Conservation (phyloP, 2,329 filamentous ascomycete species). For the Tolypocladium tundrense region DNA sequence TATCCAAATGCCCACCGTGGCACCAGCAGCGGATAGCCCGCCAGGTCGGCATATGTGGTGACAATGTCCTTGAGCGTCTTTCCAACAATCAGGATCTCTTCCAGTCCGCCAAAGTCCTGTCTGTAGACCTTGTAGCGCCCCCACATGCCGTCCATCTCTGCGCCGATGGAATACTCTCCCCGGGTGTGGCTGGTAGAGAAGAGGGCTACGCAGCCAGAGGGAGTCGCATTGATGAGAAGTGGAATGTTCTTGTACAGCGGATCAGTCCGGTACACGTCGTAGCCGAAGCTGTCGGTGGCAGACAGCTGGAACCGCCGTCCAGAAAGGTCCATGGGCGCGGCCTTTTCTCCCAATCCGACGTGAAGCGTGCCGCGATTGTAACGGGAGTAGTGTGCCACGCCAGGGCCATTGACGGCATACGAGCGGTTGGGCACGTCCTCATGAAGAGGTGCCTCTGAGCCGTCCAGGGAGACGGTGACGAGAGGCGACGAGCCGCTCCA, state of each 20-base stretch:
- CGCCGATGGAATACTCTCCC: background rate
- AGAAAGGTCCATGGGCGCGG: constrained; percentile 61
- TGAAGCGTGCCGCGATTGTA: constrained; percentile 55
- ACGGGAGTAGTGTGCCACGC: constrained; percentile 53
- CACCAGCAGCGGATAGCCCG: background rate
- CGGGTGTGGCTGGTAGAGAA: background rate
- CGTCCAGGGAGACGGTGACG: constrained; percentile 41
- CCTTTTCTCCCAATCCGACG: constrained; percentile 62
- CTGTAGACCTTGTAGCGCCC: background rate
- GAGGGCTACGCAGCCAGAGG: background rate
- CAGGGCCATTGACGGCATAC: constrained; percentile 51
- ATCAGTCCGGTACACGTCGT: background rate
- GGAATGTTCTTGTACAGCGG: background rate
- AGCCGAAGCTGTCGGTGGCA: background rate
- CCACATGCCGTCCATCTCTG: background rate
- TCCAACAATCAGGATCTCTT: background rate
- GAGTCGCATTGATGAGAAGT: background rate
- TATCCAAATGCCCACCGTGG: background rate
- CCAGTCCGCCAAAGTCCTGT: background rate
- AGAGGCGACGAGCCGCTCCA: constrained; percentile 30
- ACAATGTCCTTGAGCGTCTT: background rate
- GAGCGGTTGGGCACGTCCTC: constrained; percentile 54
- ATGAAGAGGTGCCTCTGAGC: constrained; percentile 41
- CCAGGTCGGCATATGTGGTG: background rate
- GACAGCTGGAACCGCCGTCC: constrained; percentile 56